Evolutionary conservation across 139 green algal genomes (phyloP), one percentile per base, ranked within the genome.

Genomic region (Chlamydomonas incerta): DNA sequence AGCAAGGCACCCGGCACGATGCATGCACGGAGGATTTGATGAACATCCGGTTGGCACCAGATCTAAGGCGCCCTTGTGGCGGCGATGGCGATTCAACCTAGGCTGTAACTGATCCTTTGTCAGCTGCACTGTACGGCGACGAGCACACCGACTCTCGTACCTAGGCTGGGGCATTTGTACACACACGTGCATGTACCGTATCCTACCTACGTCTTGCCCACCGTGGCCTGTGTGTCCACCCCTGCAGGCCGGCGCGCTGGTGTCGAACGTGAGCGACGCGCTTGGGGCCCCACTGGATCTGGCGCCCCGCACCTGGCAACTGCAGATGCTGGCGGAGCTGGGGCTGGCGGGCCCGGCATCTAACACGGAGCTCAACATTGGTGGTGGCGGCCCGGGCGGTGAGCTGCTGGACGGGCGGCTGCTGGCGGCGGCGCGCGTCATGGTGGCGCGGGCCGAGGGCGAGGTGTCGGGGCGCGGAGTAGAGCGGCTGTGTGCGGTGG

Each of bases 381-480:
- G 89, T 13, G 80, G 72, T 9, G 55, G 55, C 55, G 60, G 18
- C 31, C 18, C 60, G 17, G 23, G 28, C 18, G 26, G 21, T 15
- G 46, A 85, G 29, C 79, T 82, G 52, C 72, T 93, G 21, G 94
- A 96, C 63, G 47, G 87, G 0, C 81, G 93, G 0, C 79, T 96
- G 82, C 63, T 97, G 71, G 92, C 91, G 8, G 94, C 82, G 1
- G 41, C 91, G 2, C 85, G 94, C 1, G 80, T 94, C 20, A 81
- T 96, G 74, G 89, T 90, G 21, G 91, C 92, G 0, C 47, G 66
- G 0, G 86, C 79, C 10, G 81, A 88, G 20, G 74, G 76, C 18
- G 92, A 95, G 41, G 62, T 96, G 33, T 66, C 79, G 55, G 87
- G 84, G 0, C 89, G 76, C 26, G 74, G 66, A 50, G 31, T 80